phyloP scores from a whole-genome alignment of 2,329 filamentous ascomycete species.

The Uncinocarpus reesii region DNA sequence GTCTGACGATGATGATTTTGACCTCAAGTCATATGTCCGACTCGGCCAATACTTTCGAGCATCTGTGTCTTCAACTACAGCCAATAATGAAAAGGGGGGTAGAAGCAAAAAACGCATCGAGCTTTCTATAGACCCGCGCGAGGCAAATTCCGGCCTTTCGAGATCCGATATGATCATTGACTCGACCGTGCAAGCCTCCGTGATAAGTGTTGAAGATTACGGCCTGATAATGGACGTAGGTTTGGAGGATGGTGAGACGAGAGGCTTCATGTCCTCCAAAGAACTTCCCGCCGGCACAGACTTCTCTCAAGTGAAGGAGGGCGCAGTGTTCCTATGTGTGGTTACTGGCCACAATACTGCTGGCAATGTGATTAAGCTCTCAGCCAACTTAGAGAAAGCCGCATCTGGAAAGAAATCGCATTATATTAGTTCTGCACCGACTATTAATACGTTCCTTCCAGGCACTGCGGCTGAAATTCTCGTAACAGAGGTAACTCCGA shows the following conservation, averaged over 20 bases:
- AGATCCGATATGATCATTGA: constrained; percentile 64
- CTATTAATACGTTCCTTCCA: constrained; percentile 80
- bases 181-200: constrained; percentile 72
- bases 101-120: constrained; percentile 71
- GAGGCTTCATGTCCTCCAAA: constrained; percentile 73
- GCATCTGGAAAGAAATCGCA: constrained; percentile 57
- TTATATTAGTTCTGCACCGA: constrained; percentile 64
- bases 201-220: constrained; percentile 89
- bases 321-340: constrained; percentile 73
- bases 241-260: constrained; percentile 53
- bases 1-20: constrained; percentile 42
- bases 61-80: constrained; percentile 67
- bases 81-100: constrained; percentile 34
- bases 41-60: constrained; percentile 82
- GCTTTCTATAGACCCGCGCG: constrained; percentile 67
- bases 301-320: constrained; percentile 63
- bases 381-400: constrained; percentile 59
- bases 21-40: constrained; percentile 64
- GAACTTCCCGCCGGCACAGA: constrained; percentile 61
- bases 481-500: constrained; percentile 61
- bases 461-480: constrained; percentile 83
- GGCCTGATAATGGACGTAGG: constrained; percentile 89
- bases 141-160: constrained; percentile 65
- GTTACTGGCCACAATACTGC: constrained; percentile 64
- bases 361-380: constrained; percentile 78